Evolutionary conservation across 148 eudicot genomes (phyloP), one percentile per base, ranked within the genome.

Genomic region (Spergularia marina): DNA sequence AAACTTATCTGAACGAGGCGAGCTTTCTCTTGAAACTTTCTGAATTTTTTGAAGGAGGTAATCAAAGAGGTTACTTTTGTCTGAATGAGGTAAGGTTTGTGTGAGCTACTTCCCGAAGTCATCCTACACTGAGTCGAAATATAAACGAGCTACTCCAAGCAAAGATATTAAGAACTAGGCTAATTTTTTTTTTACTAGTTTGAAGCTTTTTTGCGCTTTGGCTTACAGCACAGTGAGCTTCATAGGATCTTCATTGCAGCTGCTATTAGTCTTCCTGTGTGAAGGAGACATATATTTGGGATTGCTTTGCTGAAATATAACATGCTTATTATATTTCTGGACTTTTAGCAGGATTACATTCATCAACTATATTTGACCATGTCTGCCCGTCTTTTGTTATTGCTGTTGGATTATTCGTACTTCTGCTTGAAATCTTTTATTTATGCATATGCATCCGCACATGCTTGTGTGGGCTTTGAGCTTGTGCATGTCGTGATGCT

Each of bases 41-140:
- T 20, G 65, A 21, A 30, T 30, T 30, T 3, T 2, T 30, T 30
- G 36, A 30, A 30, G 36, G 36, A 30, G 36, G 36, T 30, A 30
- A 30, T 30, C 34, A 62, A 25, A 62, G 23, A 62, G 16, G n/a
- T 6, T 62, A 12, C 12, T 25, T 36, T 64, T 64, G 40, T 39
- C 12, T 64, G 68, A 64, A 23, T 30, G 21, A 58, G 63, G 63
- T 58, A 53, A 58, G 63, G 30, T 30, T 58, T 58, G 34, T 58
- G 25, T 59, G 64, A 21, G 64, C 21, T 11, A 12, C 20, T 59
- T 59, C 23, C 6, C 12, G 34, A 20, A 30, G 36, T 30, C 36
- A 30, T 30, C 36, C 36, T 3, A 30, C 36, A 30, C 36, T 30
- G 36, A 30, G 36, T 30, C 4, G 0, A 30, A 30, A 30, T 30